phyloP scores from a whole-genome alignment of 2,329 filamentous ascomycete genomes.

The Diplodia scrobiculata region DNA sequence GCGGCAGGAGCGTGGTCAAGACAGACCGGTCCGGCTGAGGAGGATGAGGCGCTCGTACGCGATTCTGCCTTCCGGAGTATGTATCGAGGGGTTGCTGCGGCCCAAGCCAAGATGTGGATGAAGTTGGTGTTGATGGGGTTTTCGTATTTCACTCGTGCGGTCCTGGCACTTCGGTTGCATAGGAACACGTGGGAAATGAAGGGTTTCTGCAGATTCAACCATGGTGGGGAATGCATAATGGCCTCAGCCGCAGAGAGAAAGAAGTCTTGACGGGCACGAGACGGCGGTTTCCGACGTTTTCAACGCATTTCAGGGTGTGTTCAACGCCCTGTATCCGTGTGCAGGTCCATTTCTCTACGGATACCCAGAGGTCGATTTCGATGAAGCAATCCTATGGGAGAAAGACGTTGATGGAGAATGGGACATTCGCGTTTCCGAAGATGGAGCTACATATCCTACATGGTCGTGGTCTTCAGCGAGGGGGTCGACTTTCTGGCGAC shows the following conservation, averaged over 20 bases:
- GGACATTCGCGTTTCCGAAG: too few relatives aligned
- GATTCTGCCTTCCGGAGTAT: not conserved
- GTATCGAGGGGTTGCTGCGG: not conserved
- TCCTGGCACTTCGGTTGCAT: not conserved
- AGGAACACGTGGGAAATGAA: constrained; percentile 14
- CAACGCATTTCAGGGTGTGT: too few relatives aligned
- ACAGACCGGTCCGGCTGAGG: constrained; percentile 13
- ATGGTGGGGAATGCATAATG: not conserved
- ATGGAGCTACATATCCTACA: too few relatives aligned
- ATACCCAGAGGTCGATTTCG: too few relatives aligned
- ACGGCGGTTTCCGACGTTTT: not conserved
- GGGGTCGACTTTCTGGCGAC: too few relatives aligned
- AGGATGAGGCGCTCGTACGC: not conserved
- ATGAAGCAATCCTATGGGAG: too few relatives aligned
- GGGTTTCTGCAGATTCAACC: constrained; percentile 13
- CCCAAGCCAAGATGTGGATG: not conserved
- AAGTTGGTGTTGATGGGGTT: not conserved
- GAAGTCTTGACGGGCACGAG: constrained; percentile 14
- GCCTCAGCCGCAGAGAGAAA: constrained; percentile 7
- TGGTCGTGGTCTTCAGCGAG: too few relatives aligned
- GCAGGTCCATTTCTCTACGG: too few relatives aligned
- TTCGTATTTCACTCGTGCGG: too few relatives aligned
- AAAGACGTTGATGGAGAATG: too few relatives aligned
- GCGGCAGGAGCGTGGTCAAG: not conserved
- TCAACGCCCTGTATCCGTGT: too few relatives aligned